Evolutionary conservation across 1,284 basidiomycete genomes (phyloP), one percentile per base, ranked within the genome.

Genomic region (Trichosporon ovoides): DNA sequence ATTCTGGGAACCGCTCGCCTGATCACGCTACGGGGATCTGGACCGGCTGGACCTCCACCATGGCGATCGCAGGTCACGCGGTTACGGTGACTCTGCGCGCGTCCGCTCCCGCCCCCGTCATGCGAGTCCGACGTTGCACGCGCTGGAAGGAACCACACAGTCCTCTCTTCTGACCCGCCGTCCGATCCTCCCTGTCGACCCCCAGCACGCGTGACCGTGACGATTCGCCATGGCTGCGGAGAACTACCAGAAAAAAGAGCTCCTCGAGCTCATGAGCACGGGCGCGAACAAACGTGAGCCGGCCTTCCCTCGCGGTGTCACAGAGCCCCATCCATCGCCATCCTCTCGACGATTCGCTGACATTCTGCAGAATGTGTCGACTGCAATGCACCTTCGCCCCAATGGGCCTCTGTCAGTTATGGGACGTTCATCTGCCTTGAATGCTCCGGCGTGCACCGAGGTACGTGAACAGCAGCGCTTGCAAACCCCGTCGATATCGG

Each of bases 391-490:
- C 89, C 89, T 13, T 89, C 89, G 69, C 91, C 91, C 1, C 90
- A 94, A 74, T 95, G 91, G 91, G 89, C 89, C n/a, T 87, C 86
- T 66, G 64, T 72, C 59, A 67, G 66, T 61, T 67, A 75, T 55
- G 91, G 89, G 55, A 82, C 90, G 53, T 93, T 94, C 74, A 83
- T 96, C 63, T 97, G 93, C 76, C 81, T 97, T 38, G 78, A 89
- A 85, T 96, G 93, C 75, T 91, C 89, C 16, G 92, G 92, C 28
- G 81, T 85, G 37, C 93, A 97, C 78, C 82, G 93, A 78, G 86
- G 89, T 52, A 87, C 63, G 73, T 55, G 14, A 3, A 12, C 19
- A 11, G 11, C 36, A 52, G n/a, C 20, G 20, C 37, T n/a, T n/a
- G n/a, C n/a, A n/a, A n/a, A 11, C 9, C 33, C 31, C 31, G 48